Base-by-base conservation (phyloP, 2,329 filamentous ascomycete genomes). In the Ascochyta koolunga region DNA sequence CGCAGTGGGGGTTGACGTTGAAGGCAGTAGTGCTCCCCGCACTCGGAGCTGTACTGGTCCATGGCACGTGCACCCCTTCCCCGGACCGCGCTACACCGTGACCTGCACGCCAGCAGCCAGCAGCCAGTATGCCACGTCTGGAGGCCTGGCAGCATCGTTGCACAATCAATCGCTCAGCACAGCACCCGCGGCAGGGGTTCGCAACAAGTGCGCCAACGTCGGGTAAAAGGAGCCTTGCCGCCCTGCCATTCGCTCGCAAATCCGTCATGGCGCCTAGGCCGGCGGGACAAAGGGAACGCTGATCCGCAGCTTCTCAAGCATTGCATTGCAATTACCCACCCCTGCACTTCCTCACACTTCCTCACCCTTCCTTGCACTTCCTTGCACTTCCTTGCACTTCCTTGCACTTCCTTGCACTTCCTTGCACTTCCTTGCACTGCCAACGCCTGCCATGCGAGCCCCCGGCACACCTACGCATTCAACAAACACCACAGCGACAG, bases 221-320 rank as follows among this genome's bases (percentile, higher is more conserved):
- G 70, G 69, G 53, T 72, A 70, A 72, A 73, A 50, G 70, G 70
- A 72, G 56, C 44, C 50, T 45, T 50, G 46, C 37, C 35, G 33
- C 31, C 16, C 46, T 61, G 55, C 61, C 31, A 72, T 69, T 72
- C 64, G 68, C 58, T 54, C 54, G 59, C 50, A 59, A 50, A 54
- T 47, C 46, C 55, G 45, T 49, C 56, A 49, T 50, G 44, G 47
- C 55, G 47, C 41, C 39, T 56, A 43, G 40, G 51, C 19, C 25
- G 49, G 42, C 58, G 59, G 64, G 57, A 60, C 57, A 49, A 66
- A 65, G 52, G 61, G 58, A 58, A 54, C 41, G 47, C 50, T 47
- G 55, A 57, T 61, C 61, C 59, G 56, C 50, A 33, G 37, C 36
- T 53, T 47, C 42, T 53, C 47, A 54, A 54, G 46, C 51, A 54